These are phyloP conservation scores for Pythium aquatile DNA, from an alignment of 352 stramenopile species.

Conservation along the genomic window DNA sequence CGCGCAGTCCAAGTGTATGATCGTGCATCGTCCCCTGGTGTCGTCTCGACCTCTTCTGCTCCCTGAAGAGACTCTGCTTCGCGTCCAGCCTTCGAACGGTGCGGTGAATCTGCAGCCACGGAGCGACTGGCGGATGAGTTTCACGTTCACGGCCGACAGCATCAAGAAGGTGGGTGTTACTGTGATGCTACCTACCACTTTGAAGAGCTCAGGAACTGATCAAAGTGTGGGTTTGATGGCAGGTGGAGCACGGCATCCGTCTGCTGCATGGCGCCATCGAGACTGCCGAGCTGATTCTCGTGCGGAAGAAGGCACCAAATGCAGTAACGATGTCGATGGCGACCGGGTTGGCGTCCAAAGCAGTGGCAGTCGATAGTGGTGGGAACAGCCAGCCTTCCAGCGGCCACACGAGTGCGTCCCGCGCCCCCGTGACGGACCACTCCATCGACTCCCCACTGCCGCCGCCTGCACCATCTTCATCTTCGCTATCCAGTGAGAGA, in stretches of 20 bases:
- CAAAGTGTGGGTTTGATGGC: conserved; percentile 1
- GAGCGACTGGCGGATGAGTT: conserved; percentile 38
- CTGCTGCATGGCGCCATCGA: conserved; percentile 26
- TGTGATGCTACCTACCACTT: conserved; percentile 31
- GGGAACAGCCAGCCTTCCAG: conserved; percentile 32
- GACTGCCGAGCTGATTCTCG: conserved; percentile 20
- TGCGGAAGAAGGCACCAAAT: conserved; percentile 3
- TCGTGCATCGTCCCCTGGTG: conserved; percentile 37
- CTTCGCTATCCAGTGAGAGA: neutral
- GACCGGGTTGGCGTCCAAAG: conserved; percentile 12
- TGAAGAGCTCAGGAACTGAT: conserved; percentile 24
- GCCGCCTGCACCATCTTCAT: conserved; percentile 14
- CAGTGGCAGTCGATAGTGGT: conserved; percentile 32
- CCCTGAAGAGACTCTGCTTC: conserved; percentile 5
- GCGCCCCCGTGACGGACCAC: conserved; percentile 21
- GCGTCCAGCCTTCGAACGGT: conserved; percentile 4
- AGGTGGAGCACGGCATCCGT: conserved; percentile 27
- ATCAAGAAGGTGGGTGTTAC: conserved; percentile 36
- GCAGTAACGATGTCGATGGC: conserved; percentile 3
- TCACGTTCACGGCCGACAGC: conserved; percentile 55
- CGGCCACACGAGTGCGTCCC: conserved; percentile 32
- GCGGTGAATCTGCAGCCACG: neutral
- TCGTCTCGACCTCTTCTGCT: neutral
- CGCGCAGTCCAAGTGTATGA: conserved; percentile 52
- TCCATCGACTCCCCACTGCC: conserved; percentile 25